These are phyloP conservation scores for Venturia nashicola DNA, from an alignment of 2,329 filamentous ascomycete genomes.

Conservation along the genomic window DNA sequence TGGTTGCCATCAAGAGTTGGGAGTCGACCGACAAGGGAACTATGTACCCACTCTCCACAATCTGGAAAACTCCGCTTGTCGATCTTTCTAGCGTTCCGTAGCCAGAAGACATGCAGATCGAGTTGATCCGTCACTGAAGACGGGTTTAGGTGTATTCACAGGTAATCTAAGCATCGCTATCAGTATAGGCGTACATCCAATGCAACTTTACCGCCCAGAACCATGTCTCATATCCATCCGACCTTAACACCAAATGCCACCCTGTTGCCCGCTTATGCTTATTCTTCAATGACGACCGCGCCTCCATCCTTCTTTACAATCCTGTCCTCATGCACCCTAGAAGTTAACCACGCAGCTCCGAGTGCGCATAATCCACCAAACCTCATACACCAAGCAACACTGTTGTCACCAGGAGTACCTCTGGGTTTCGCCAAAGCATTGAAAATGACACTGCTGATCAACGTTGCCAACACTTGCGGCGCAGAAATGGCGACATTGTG, in stretches of 20 bases:
- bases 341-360: conserved; percentile 61
- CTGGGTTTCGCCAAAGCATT: conserved; percentile 75
- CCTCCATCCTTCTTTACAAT: background rate
- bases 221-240: background rate
- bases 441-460: conserved; percentile 77
- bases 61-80: too few relatives aligned
- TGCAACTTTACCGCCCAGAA: background rate
- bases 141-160: background rate
- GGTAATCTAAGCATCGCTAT: background rate
- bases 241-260: background rate
- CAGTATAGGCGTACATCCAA: background rate
- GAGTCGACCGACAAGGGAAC: too few relatives aligned
- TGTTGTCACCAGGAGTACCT: conserved; percentile 72
- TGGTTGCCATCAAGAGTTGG: too few relatives aligned
- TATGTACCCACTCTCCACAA: too few relatives aligned
- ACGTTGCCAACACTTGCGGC: conserved; percentile 80
- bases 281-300: background rate
- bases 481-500: conserved; percentile 92
- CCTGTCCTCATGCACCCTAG: conserved; percentile 50
- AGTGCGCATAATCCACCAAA: conserved; percentile 72
- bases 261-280: background rate
- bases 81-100: too few relatives aligned
- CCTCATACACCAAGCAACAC: conserved; percentile 74
- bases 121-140: too few relatives aligned
- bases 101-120: too few relatives aligned